These are phyloP conservation scores for Erigeron canadensis DNA, from an alignment of 129 eudicot genomes.

Conservation along the genomic window DNA sequence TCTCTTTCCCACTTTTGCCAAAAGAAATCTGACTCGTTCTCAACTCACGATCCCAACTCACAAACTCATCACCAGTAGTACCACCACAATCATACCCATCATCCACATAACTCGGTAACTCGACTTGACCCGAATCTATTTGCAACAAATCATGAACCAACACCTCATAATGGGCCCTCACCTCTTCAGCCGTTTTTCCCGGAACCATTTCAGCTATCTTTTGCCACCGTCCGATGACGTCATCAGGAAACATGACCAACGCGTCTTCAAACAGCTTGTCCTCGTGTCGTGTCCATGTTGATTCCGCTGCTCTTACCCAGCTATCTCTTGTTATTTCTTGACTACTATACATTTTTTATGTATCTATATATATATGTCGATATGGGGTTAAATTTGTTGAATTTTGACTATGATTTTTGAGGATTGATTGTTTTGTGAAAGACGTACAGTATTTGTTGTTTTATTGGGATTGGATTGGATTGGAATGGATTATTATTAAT, in stretches of 20 bases:
- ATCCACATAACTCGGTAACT: constrained; percentile 64
- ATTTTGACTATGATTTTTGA: neutral
- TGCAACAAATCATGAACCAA: constrained; percentile 52
- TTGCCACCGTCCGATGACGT: constrained; percentile 58
- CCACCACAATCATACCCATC: constrained; percentile 31
- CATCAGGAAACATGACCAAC: constrained; percentile 56
- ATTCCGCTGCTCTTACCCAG: constrained; percentile 31
- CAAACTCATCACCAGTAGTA: constrained; percentile 25
- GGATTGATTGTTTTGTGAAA: neutral
- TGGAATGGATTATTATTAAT: neutral
- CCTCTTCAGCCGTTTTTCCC: constrained; percentile 57
- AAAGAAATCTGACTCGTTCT: constrained; percentile 68
- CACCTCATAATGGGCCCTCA: constrained; percentile 59
- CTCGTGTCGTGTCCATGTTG: constrained; percentile 58
- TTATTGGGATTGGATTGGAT: neutral
- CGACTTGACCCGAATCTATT: constrained; percentile 84
- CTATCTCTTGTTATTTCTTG: constrained; percentile 23
- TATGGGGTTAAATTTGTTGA: constrained; percentile 15
- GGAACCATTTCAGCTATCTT: constrained; percentile 59
- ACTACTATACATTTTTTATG: no score
- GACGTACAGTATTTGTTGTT: neutral
- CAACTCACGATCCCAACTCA: constrained; percentile 50
- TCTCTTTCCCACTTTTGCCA: constrained; percentile 34
- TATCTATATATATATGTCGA: constrained; percentile 6
- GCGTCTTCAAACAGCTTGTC: constrained; percentile 80